Conservation (phyloP, 208 protist species). For the Borovskyia barvae region DNA sequence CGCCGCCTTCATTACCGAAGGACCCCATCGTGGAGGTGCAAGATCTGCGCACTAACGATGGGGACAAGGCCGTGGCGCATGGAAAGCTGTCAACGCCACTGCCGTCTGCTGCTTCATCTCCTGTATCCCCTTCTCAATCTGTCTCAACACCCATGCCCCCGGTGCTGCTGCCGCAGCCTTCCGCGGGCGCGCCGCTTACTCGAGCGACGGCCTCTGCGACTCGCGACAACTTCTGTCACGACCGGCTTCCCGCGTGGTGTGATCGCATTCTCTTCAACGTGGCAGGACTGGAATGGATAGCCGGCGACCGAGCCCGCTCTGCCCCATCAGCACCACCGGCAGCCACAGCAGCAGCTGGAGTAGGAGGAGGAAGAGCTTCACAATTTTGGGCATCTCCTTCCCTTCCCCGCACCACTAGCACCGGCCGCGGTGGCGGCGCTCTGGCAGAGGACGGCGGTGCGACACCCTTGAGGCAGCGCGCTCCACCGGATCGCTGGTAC, state of each 20-base stretch:
- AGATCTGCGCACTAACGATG: no score
- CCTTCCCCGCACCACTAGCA: neutral
- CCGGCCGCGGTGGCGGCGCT: neutral
- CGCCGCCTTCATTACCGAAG: no score
- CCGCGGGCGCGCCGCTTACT: conserved; percentile 6
- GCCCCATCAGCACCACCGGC: neutral
- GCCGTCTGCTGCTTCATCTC: neutral
- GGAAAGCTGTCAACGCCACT: no score
- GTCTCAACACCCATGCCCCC: neutral
- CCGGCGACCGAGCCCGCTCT: conserved; percentile 27
- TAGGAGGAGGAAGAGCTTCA: no score
- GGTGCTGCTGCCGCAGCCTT: neutral
- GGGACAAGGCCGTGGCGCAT: no score
- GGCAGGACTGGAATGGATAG: conserved; percentile 60
- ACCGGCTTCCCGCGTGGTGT: conserved; percentile 82
- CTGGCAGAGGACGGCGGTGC: no score
- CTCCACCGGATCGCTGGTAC: conserved; percentile 18
- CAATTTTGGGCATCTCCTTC: no score
- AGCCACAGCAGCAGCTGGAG: neutral
- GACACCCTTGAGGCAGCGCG: no score
- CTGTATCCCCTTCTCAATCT: conserved; percentile 2
- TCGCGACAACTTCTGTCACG: conserved; percentile 28
- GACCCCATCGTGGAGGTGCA: no score
- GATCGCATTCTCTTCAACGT: conserved; percentile 83
- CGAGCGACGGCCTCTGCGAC: conserved; percentile 13